Evolutionary conservation across 139 green algal species (phyloP), one percentile per base, ranked within the genome.

Genomic region (Chlorella sorokiniana): DNA sequence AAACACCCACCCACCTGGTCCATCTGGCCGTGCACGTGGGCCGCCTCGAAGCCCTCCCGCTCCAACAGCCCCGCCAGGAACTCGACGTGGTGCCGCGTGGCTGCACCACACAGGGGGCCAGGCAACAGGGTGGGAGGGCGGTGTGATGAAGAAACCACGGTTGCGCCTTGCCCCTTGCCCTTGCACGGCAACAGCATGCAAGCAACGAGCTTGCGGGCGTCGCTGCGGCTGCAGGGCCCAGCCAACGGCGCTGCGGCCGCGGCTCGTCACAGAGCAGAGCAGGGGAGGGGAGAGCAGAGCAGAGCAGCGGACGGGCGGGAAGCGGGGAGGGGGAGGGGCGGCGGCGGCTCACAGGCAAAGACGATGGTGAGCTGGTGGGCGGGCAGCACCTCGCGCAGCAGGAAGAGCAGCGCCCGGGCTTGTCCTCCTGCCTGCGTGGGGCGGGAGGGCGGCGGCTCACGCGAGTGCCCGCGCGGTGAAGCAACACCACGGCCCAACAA

Each of bases 31-130:
- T 97, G 98, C 64, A 99, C 93, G 54, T 88, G 92, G 10, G 89
- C 88, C 10, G 84, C 70, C 1, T 87, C 56, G 18, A 98, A 81
- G 29, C 90, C 90, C 69, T 97, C 91, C n/a, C 79, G 33, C 29
- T 86, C 48, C 63, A 99, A 79, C 64, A 99, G 82, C 37, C 79
- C 86, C 51, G 91, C 63, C 70, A 99, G 87, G 78, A 95, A 96
- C 88, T 99, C 97, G 48, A 97, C 97, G 82, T 98, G 95, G 84
- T 99, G 95, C 44, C 94, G 90, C 10, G 97, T 99, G 69, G 94
- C 87, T 52, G 72, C 52, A 54, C n/a, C n/a, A n/a, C n/a, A n/a
- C n/a, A n/a, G 69, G 29, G 35, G 67, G 40, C 2, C 22, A 44
- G 5, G 35, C 11, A 11, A 31, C 7, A 33, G 59, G 59, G 20